Base-by-base conservation (phyloP, 768 basidiomycete species). In the Boletus speciosus region DNA sequence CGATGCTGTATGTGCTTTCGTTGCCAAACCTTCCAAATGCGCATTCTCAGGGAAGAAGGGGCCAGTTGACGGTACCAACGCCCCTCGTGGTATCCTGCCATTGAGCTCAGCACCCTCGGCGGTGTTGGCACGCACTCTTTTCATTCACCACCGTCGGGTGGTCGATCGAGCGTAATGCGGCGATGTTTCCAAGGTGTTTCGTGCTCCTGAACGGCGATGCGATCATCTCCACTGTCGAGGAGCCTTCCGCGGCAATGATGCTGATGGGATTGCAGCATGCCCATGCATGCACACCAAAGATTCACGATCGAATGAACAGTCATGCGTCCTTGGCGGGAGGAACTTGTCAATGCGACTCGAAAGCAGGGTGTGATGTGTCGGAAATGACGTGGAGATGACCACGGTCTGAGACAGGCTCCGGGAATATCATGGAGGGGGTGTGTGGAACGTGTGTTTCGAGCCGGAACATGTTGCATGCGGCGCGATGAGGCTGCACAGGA, bases 11-110 rank as follows among this genome's bases (percentile, higher is more conserved):
- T 50, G 47, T 9, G 40, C 43, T 64, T 66, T 66, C 65, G 65
- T 55, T 62, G 46, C 55, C 63, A 67, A 50, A 66, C 48, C 38
- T 68, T 62, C 65, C 66, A 65, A 55, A 66, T 67, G 36, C 36
- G 62, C 37, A 1, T 41, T 52, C 46, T 43, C 49, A 47, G 52
- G 63, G 45, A 39, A 49, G 46, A 46, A 48, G 57, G 46, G 27
- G 25, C 35, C 47, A 32, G 31, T 31, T 43, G 49, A 40, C 37
- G 54, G 19, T 41, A 47, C 39, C 31, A 51, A n/a, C 14, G 50
- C 25, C 34, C 65, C 65, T 64, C 63, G 62, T 61, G 62, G 49
- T 56, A 34, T 53, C 64, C 65, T 66, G 65, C 61, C 63, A 52
- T 58, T 49, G 58, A 41, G 47, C 47, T 38, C 36, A 47, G 25